Evolutionary conservation across 228 moss, liverwort and hornwort species (phyloP), one percentile per base, ranked within the genome.

Genomic region (Sphagnum magellanicum): DNA sequence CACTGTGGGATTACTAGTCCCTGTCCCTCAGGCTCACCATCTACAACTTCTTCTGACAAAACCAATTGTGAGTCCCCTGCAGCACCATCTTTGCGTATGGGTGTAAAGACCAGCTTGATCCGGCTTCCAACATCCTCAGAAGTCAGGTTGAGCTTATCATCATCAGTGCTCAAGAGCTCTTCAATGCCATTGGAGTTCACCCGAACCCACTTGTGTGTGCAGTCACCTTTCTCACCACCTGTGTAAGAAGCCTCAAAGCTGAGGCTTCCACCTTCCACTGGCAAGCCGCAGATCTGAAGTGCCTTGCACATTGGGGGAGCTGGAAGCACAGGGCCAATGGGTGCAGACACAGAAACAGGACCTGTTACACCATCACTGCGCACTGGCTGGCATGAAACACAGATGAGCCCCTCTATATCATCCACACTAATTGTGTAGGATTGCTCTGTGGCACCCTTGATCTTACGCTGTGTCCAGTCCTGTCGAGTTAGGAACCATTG

Each of bases 381-480:
- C 69, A 91, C 81, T 47, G 94, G 94, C 74, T 91, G 87, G 80
- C 91, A 94, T 57, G 94, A 94, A 50, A 94, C 89, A 58, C 94
- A 94, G 53, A 94, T 72, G 0, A 94, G 74, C 14, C 91, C 94
- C 61, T 87, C 91, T 13, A 88, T 88, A 59, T 94, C 91, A 69
- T 94, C 94, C 5, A 81, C 78, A 50, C 84, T 82, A 8, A 91
- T 82, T 47, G 77, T 67, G 49, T 94, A 94, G 4, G 82, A 79
- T 12, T 79, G 74, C 53, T 85, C 89, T 53, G 84, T 88, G 6
- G 89, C 94, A 48, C 87, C 91, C 79, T 89, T 91, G 68, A 94
- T 94, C 75, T 91, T 91, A 63, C 94, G 91, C 50, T 94, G 94
- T n/a, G 91, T 89, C 59, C 94, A 91, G 80, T 94, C 94, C 70